Base-by-base conservation (phyloP, 2,329 filamentous ascomycete genomes). In the Aspergillus sp. region DNA sequence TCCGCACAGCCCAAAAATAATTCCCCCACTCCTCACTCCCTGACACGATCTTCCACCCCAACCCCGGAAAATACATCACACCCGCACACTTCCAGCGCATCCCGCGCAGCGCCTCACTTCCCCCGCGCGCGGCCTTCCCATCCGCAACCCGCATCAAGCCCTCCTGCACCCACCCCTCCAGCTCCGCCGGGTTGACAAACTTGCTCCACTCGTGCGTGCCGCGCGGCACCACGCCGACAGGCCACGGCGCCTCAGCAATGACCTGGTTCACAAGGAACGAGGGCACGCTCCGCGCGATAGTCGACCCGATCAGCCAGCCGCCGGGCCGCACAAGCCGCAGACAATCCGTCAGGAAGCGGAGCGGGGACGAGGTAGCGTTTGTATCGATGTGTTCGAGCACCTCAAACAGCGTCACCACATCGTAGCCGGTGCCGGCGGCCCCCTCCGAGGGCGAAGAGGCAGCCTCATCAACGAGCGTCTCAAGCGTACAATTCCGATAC, bases 191-290 rank as follows among this genome's bases (percentile, higher is more conserved):
- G 67, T 96, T 94, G 60, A 99, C 86, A 74, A 97, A 99, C 76
- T 97, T 95, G 57, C 80, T 80, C 94, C 94, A 99, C 70, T 96
- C 91, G 74, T 99, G 94, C 44, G 94, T 99, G 1, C 94, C 94
- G 58, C 82, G 83, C 9, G 94, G 94, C 51, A 99, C 94, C 55
- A 97, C 90, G 4, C 89, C 80, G 35, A 77, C 68, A 3, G 75
- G 66, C 72, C 68, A 95, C 64, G 52, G 96, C 68, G 74, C 89
- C 75, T 99, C 94, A 0, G 94, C 94, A 57, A 96, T 80, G 20
- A 97, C 76, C 65, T 96, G 96, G 2, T 95, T 99, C 11, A 93
- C 91, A 44, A 96, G 73, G 87, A 90, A 99, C 61, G 89, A 94
- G 56, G 84, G 84, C 81, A 89, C 89, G 1, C 90, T 95, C 57